These are phyloP conservation scores for Rhizophagus prolifer DNA, from an alignment of 192 early-diverging fungal species.

Conservation along the genomic window DNA sequence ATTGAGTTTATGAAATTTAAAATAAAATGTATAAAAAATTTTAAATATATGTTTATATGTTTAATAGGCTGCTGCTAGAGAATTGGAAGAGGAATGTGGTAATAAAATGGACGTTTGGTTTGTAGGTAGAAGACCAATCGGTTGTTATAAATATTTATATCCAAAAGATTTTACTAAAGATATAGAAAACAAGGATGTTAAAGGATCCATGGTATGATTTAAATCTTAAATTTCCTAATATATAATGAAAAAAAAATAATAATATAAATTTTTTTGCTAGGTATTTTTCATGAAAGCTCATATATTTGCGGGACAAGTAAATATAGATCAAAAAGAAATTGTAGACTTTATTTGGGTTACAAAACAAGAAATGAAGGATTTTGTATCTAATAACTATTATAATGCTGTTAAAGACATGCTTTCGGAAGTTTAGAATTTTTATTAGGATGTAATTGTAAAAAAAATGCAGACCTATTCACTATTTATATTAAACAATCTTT, in stretches of 20 bases:
- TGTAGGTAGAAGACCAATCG: constrained; percentile 82
- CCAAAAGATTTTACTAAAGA: constrained; percentile 23
- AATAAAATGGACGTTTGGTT: constrained; percentile 79
- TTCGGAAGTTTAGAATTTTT: constrained; percentile 42
- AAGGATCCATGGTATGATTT: constrained; percentile 14
- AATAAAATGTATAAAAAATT: no score
- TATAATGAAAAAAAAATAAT: background rate
- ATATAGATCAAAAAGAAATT: constrained; percentile 56
- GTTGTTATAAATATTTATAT: constrained; percentile 57
- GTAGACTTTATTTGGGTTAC: constrained; percentile 76
- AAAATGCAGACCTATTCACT: no score
- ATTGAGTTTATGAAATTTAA: background rate
- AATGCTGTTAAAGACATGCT: constrained; percentile 55
- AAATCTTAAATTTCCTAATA: background rate
- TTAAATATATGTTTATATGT: background rate
- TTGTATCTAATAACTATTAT: constrained; percentile 51
- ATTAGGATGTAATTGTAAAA: background rate
- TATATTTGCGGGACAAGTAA: constrained; percentile 73
- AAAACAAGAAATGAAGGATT: constrained; percentile 61
- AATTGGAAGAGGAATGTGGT: constrained; percentile 71
- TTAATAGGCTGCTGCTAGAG: constrained; percentile 70
- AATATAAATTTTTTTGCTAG: constrained; percentile 37
- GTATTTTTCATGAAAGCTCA: constrained; percentile 87
- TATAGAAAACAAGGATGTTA: background rate
- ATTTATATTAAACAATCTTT: background rate